phyloP scores from a whole-genome alignment of 257 asterid genomes.

The Solanum chmielewskii region DNA sequence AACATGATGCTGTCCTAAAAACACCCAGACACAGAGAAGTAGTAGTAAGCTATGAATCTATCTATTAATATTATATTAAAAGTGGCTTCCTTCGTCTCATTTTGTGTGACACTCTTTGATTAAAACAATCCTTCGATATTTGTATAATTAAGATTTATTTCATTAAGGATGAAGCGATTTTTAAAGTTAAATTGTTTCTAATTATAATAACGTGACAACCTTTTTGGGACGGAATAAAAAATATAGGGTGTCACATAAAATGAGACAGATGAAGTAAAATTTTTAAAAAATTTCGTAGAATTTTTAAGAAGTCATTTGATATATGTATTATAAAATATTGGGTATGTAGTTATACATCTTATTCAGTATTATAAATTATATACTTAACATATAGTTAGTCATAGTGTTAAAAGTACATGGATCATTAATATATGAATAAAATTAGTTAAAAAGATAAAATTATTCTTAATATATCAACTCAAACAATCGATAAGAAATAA shows the following conservation, averaged over 20 bases:
- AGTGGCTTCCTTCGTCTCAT: no score
- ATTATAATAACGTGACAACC: no score
- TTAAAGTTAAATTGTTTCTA: no score
- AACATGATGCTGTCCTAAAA: background rate
- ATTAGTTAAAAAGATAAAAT: background rate
- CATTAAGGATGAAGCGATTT: no score
- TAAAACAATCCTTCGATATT: accelerated
- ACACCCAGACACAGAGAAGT: background rate
- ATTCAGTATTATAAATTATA: background rate
- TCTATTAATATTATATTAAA: background rate
- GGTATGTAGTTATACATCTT: no score
- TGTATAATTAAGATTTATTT: no score
- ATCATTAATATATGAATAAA: background rate
- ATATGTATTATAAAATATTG: no score
- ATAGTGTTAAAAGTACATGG: background rate
- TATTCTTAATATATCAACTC: background rate
- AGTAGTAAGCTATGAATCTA: background rate
- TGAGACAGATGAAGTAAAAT: accelerated
- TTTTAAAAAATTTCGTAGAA: no score
- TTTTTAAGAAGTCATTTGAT: no score
- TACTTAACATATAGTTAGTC: background rate
- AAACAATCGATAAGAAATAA: background rate
- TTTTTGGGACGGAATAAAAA: no score
- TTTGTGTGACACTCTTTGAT: no score
- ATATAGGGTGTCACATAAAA: no score